Conservation (phyloP, 257 asterid species). For the Voacanga thouarsii region DNA sequence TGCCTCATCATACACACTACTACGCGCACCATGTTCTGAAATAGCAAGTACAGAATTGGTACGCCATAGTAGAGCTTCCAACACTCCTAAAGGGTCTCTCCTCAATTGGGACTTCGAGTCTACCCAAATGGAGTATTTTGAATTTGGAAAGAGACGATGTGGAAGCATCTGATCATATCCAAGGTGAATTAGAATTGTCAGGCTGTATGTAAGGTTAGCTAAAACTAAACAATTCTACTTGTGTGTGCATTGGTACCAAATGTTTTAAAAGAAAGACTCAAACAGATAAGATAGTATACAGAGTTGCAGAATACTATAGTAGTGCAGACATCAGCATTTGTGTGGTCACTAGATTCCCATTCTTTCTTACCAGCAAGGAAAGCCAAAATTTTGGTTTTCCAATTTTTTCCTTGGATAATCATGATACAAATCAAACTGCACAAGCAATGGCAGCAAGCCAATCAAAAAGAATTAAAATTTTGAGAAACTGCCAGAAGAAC, state of each 20-base stretch:
- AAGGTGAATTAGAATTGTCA: constrained; percentile 13
- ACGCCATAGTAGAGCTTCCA: constrained; percentile 94
- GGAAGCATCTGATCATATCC: constrained; percentile 77
- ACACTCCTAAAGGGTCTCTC: constrained; percentile 90
- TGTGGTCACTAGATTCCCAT: background rate
- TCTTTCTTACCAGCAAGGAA: background rate
- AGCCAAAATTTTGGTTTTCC: too few relatives aligned
- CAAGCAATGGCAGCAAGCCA: constrained; percentile 6
- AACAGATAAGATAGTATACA: background rate
- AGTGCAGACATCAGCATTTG: background rate
- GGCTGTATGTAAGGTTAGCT: background rate
- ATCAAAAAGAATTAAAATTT: background rate
- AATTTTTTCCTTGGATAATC: background rate
- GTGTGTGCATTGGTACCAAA: background rate
- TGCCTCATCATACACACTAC: constrained; percentile 97
- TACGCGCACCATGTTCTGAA: constrained; percentile 99
- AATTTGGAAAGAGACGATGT: constrained; percentile 93
- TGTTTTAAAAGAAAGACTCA: background rate
- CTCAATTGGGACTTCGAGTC: constrained; percentile 96
- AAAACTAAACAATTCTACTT: background rate
- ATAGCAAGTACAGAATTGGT: constrained; percentile 74
- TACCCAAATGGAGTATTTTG: constrained; percentile 93
- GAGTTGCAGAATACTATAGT: background rate
- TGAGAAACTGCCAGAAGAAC: constrained; percentile 3
- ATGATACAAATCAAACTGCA: background rate